A percentile compares a stretch with the other conserved stretches of the same genome.
phyloP scores from a whole-genome alignment of 768 basidiomycete genomes.

The Auricularia heimuer region DNA sequence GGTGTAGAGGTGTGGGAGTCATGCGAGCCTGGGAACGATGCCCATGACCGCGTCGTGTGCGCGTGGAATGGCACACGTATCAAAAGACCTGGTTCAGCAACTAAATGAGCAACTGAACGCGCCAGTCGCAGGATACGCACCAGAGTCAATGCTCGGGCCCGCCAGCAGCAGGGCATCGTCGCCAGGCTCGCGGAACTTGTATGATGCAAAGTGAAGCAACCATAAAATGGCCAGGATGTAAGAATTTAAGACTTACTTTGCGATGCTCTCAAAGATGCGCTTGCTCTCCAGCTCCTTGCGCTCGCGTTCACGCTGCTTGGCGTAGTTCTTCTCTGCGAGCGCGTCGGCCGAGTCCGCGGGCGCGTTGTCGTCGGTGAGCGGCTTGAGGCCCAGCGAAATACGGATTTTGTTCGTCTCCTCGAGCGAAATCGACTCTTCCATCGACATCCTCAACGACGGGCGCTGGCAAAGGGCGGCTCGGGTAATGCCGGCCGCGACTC shows the following conservation, averaged over 20 bases:
- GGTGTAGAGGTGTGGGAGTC: too few relatives aligned
- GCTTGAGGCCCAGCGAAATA: constrained; percentile 86
- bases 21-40: too few relatives aligned
- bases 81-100: too few relatives aligned
- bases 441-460: constrained; percentile 14
- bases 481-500: too few relatives aligned
- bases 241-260: constrained; percentile 66
- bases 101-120: too few relatives aligned
- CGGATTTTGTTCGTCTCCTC: constrained; percentile 97
- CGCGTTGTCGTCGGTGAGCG: constrained; percentile 72
- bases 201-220: constrained; percentile 2
- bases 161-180: background rate
- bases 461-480: too few relatives aligned
- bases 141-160: background rate
- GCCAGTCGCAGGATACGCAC: too few relatives aligned
- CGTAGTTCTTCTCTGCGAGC: constrained; percentile 81
- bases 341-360: constrained; percentile 69
- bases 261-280: constrained; percentile 71
- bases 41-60: too few relatives aligned
- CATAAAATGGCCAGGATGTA: background rate
- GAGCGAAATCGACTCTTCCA: constrained; percentile 84
- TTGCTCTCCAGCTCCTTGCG: constrained; percentile 64
- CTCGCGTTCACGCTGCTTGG: constrained; percentile 58
- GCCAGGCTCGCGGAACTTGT: background rate
- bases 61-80: too few relatives aligned